Conservation (phyloP, 257 asterid genomes). For the Hygrophila difformis region DNA sequence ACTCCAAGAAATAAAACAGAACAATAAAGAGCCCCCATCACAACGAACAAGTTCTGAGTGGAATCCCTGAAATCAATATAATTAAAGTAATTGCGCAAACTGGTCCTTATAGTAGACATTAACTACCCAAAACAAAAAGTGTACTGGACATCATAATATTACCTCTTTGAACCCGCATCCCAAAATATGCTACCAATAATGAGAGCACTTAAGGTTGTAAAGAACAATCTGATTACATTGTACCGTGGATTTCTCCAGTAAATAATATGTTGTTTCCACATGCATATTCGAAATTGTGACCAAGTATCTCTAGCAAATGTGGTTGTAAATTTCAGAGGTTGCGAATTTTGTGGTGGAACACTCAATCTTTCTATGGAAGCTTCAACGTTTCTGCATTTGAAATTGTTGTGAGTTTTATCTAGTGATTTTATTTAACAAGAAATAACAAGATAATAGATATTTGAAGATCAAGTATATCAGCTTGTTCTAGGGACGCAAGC, state of each 20-base stretch:
- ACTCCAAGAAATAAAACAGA: slow-evolving; percentile 74
- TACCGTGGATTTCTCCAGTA: slow-evolving; percentile 85
- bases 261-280: slow-evolving; percentile 71
- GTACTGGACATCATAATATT: no score
- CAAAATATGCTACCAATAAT: slow-evolving; percentile 74
- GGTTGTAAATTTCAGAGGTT: slow-evolving; percentile 51
- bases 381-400: slow-evolving; percentile 53
- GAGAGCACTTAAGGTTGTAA: slow-evolving; percentile 62
- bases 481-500: background rate
- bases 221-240: slow-evolving; percentile 69
- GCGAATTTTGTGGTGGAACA: slow-evolving; percentile 50
- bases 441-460: background rate
- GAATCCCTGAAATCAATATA: slow-evolving; percentile 46
- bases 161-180: slow-evolving; percentile 80
- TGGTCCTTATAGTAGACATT: no score
- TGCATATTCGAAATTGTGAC: slow-evolving; percentile 57
- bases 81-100: no score
- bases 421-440: background rate
- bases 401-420: background rate
- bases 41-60: slow-evolving; percentile 50
- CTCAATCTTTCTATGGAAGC: slow-evolving; percentile 46
- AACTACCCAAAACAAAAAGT: no score
- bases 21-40: slow-evolving; percentile 76
- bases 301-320: slow-evolving; percentile 38
- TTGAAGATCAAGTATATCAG: background rate